Conservation (phyloP, 2,329 filamentous ascomycete species). For the Parafenestella ontariensis region DNA sequence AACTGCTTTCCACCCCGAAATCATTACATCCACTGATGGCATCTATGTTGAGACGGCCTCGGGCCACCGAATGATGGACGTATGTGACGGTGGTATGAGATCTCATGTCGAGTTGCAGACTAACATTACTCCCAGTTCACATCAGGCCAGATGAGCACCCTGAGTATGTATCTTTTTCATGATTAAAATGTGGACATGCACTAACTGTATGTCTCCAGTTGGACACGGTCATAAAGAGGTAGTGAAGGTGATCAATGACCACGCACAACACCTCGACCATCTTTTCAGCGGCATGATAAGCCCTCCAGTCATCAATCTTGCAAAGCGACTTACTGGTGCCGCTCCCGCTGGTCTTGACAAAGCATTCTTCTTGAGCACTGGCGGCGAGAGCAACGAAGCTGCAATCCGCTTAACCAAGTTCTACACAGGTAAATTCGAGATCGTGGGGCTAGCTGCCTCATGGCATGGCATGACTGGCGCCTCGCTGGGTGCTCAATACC, state of each 20-base stretch:
- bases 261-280: constrained; percentile 41
- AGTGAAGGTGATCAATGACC: constrained; percentile 36
- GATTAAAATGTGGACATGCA: not conserved
- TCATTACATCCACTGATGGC: constrained; percentile 37
- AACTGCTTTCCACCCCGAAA: constrained; percentile 37
- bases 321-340: constrained; percentile 34
- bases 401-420: constrained; percentile 70
- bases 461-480: constrained; percentile 69
- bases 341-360: constrained; percentile 41
- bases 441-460: constrained; percentile 65
- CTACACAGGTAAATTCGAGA: constrained; percentile 70
- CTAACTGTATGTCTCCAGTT: constrained; percentile 8
- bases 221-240: constrained; percentile 45
- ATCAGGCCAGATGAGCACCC: constrained; percentile 30
- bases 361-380: constrained; percentile 45
- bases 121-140: constrained; percentile 16
- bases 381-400: constrained; percentile 58
- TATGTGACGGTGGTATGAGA: not conserved
- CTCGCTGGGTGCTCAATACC: constrained; percentile 62
- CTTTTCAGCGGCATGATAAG: constrained; percentile 47
- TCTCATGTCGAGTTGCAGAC: not conserved
- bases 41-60: constrained; percentile 40
- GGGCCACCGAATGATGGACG: constrained; percentile 40
- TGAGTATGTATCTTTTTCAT: constrained; percentile 6
- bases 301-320: constrained; percentile 43